Base-by-base conservation (phyloP, 495 filamentous ascomycete species). In the Platismatia glauca region DNA sequence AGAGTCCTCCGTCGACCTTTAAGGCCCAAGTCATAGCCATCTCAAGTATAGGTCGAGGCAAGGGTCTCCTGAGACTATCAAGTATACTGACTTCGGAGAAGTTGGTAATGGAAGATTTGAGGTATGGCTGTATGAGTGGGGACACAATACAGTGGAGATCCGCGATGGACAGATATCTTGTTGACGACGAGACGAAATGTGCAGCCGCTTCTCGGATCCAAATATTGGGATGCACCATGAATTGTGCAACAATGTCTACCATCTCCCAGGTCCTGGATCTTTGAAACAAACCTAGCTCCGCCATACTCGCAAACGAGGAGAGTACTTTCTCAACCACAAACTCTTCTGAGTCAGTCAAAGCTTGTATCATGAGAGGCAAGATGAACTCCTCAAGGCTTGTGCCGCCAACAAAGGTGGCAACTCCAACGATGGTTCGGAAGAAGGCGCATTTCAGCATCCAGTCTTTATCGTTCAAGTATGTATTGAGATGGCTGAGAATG, bases 401-500 rank as follows among this genome's bases (percentile, higher is more conserved):
- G 56, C 86, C 89, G 8, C 95, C 95, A 44, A 97, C 79, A 65
- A 95, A 97, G 0, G 89, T 84, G 18, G 91, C 89, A 60, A 99
- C 94, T 13, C 92, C 92, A 24, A 97, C 89, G 24, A 97, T 92
- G 0, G 92, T 89, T 65, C 95, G 90, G 66, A 99, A 96, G 71
- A 97, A 97, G 24, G 95, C 91, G 69, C 90, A 96, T 71, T 96
- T 96, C 29, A 99, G 76, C 71, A 90, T 89, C 95, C 95, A 99
- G 70, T 97, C 92, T 59, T 85, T 83, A 68, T 97, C 95, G 67
- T 99, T 99, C 11, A 99, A 79, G 67, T 99, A 99, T 0, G 95
- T 99, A 70, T 97, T 99, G 29, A 99, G 76, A 71, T 99, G 94
- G 43, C 90, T 95, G 7, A 97, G 75, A 43, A 99, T 87, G 20